Percentiles rank a stretch among this genome's conserved stretches.
Conservation (phyloP, 345 rosid genomes). For the Camelina hispida region DNA sequence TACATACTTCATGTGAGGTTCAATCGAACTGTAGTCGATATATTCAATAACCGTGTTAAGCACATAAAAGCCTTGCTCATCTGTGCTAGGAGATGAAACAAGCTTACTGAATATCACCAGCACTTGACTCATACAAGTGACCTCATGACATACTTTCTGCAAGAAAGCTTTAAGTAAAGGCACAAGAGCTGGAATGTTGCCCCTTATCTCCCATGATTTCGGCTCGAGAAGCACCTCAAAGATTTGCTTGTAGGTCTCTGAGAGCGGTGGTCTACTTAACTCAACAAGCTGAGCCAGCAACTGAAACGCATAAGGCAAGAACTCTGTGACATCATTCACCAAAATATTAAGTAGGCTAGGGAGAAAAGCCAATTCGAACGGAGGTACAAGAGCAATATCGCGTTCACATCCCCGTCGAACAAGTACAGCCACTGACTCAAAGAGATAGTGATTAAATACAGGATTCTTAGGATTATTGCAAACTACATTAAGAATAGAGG, state of each 20-base stretch:
- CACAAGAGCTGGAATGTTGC: slow-evolving; percentile 94
- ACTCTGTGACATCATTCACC: slow-evolving; percentile 77
- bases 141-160: slow-evolving; percentile 78
- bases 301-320: slow-evolving; percentile 97
- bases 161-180: slow-evolving; percentile 94
- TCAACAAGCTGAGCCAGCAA: slow-evolving; percentile 90
- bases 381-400: slow-evolving; percentile 64
- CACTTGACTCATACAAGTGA: slow-evolving; percentile 66
- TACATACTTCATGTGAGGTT: slow-evolving; percentile 57
- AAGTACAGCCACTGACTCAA: slow-evolving; percentile 93
- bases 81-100: slow-evolving; percentile 66
- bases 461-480: slow-evolving; percentile 91
- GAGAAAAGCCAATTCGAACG: slow-evolving; percentile 70
- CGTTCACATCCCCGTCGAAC: slow-evolving; percentile 81
- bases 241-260: slow-evolving; percentile 75
- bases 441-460: slow-evolving; percentile 86
- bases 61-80: slow-evolving; percentile 89
- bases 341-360: slow-evolving; percentile 77
- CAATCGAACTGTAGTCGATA: slow-evolving; percentile 67
- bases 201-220: slow-evolving; percentile 76
- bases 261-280: slow-evolving; percentile 78
- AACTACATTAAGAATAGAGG: slow-evolving; percentile 68
- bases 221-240: slow-evolving; percentile 75
- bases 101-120: slow-evolving; percentile 84
- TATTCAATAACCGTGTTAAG: slow-evolving; percentile 82